Percentiles rank a stretch among this genome's conserved stretches.
Conservation (phyloP, 768 basidiomycete genomes). For the Polyporus arcularius region DNA sequence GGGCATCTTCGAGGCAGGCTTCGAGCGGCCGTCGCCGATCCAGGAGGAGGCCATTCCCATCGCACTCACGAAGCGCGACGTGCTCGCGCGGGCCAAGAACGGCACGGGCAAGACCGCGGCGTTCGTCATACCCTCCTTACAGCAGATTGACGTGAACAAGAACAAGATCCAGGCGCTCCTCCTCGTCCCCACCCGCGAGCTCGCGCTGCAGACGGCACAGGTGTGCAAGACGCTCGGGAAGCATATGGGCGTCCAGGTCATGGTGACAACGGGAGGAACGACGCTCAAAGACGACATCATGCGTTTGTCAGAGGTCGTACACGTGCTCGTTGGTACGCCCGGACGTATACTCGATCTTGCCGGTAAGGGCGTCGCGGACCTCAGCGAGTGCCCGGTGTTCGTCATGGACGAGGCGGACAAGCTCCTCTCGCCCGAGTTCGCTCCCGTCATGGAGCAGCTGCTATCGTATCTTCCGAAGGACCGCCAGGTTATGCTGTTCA, state of each 20-base stretch:
- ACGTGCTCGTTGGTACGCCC: conserved; percentile 96
- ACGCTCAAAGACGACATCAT: conserved; percentile 98
- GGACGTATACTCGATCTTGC: conserved; percentile 94
- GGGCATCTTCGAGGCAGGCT: conserved; percentile 99
- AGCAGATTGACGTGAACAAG: conserved; percentile 82
- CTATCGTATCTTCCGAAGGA: conserved; percentile 80
- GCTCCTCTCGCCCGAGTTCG: conserved; percentile 94
- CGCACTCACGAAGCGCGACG: conserved; percentile 89
- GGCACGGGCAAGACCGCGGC: conserved; percentile 99
- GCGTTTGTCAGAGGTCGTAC: conserved; percentile 84
- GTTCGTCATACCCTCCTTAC: conserved; percentile 96
- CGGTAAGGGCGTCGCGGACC: conserved; percentile 90
- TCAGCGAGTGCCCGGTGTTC: conserved; percentile 92
- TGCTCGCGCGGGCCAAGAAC: conserved; percentile 95
- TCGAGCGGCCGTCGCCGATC: conserved; percentile 95
- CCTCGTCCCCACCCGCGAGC: conserved; percentile 97
- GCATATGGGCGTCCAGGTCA: conserved; percentile 93
- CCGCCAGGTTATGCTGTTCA: conserved; percentile 98
- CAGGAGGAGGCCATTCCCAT: conserved; percentile 99
- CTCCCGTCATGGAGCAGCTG: conserved; percentile 97
- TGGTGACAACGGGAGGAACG: conserved; percentile 99
- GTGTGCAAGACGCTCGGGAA: conserved; percentile 97
- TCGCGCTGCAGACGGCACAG: conserved; percentile 97
- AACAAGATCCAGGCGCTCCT: conserved; percentile 94
- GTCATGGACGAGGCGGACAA: conserved; percentile 99